A percentile compares a stretch with the other conserved stretches of the same genome.
Evolutionary conservation across 2,329 filamentous ascomycete species (phyloP).

Genomic region (Mycosphaerella arachidis): DNA sequence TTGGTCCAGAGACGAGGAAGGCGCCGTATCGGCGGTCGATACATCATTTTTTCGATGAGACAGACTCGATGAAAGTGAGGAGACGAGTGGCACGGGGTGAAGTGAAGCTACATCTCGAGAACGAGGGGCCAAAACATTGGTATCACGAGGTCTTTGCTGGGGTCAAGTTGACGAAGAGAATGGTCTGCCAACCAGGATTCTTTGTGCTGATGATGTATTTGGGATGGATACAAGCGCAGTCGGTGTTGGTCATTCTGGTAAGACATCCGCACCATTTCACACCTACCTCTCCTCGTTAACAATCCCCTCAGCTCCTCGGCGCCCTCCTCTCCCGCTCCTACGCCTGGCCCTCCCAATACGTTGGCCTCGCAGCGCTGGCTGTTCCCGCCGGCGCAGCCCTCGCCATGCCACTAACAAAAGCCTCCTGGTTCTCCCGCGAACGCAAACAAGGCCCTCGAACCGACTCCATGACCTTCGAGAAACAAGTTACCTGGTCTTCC

Average conservation of each 20-base stretch:
- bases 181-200: slow-evolving; percentile 72
- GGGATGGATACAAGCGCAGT: slow-evolving; percentile 73
- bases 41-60: slow-evolving; percentile 54
- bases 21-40: slow-evolving; percentile 65
- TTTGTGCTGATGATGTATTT: slow-evolving; percentile 67
- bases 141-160: slow-evolving; percentile 71
- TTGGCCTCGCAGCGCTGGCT: slow-evolving; percentile 62
- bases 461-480: slow-evolving; percentile 64
- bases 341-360: slow-evolving; percentile 57
- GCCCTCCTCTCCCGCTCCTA: slow-evolving; percentile 68
- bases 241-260: slow-evolving; percentile 67
- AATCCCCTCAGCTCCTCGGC: slow-evolving; percentile 52
- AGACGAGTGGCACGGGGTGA: slow-evolving; percentile 64
- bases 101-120: slow-evolving; percentile 69
- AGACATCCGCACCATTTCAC: slow-evolving; percentile 22
- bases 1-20: slow-evolving; percentile 67
- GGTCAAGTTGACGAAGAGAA: slow-evolving; percentile 59
- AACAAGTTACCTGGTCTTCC: slow-evolving; percentile 63
- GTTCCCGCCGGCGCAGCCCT: slow-evolving; percentile 65
- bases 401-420: slow-evolving; percentile 70
- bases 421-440: slow-evolving; percentile 62
- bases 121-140: slow-evolving; percentile 71
- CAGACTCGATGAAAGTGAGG: slow-evolving; percentile 42
- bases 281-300: slow-evolving; percentile 7
- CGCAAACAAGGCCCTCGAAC: slow-evolving; percentile 56